Evolutionary conservation across 176 grass and related monocot genomes (phyloP).

Genomic region (Thalia dealbata): DNA sequence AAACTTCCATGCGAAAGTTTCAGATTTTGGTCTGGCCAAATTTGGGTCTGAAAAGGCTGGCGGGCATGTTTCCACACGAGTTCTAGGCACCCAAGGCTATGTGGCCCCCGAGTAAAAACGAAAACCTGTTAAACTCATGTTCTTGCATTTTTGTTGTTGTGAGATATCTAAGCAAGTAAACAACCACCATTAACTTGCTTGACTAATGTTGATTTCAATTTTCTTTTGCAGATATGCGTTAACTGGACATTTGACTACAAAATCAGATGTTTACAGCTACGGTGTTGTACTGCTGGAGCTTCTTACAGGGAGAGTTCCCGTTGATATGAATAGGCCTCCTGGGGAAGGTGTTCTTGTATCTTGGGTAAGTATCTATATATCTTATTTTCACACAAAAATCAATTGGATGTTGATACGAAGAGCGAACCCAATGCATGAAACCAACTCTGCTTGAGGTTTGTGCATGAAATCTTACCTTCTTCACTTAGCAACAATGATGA

Average conservation of each 20-base stretch:
- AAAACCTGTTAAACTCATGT: neutral
- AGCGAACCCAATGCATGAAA: too few species aligned
- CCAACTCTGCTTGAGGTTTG: too few species aligned
- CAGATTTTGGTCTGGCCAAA: constrained; percentile 95
- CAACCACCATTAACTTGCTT: neutral
- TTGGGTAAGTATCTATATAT: constrained; percentile 64
- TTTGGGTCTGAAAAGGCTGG: constrained; percentile 88
- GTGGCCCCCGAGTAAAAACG: constrained; percentile 81
- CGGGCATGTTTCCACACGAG: constrained; percentile 92
- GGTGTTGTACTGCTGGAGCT: constrained; percentile 93
- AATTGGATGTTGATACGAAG: too few species aligned
- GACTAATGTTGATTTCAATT: neutral
- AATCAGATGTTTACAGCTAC: constrained; percentile 98
- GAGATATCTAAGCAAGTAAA: neutral
- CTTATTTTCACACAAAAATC: neutral
- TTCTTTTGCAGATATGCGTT: constrained; percentile 65
- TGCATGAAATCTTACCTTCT: too few species aligned
- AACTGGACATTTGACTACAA: constrained; percentile 95
- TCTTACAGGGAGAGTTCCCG: constrained; percentile 90
- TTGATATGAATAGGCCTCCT: constrained; percentile 83
- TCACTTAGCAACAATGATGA: too few species aligned
- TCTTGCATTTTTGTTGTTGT: neutral
- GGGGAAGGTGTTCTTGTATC: constrained; percentile 89
- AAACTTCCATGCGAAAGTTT: constrained; percentile 83
- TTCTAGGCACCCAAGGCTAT: constrained; percentile 94